Percentiles rank a stretch among this genome's conserved stretches.
phyloP scores from a whole-genome alignment of 192 early-diverging fungal genomes.

The Coemansia javaensis region DNA sequence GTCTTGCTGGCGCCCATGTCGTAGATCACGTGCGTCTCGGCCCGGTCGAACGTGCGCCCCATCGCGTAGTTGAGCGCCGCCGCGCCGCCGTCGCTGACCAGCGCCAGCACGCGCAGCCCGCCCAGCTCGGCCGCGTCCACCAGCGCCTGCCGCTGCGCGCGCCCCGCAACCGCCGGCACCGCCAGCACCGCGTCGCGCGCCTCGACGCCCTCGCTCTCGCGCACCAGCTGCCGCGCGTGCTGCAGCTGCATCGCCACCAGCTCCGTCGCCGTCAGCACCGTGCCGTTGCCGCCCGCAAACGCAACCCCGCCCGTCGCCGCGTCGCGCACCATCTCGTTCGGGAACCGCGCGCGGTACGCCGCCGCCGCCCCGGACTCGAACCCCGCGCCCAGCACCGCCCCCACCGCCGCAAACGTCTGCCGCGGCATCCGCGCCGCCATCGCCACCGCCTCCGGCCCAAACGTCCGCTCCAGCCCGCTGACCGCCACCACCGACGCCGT shows the following conservation, averaged over 20 bases:
- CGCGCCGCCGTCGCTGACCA: conserved; percentile 94
- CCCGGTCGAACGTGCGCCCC: conserved; percentile 58
- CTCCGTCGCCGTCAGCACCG: conserved; percentile 73
- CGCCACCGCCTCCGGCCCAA: conserved; percentile 78
- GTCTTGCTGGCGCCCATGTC: conserved; percentile 98
- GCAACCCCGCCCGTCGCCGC: conserved; percentile 58
- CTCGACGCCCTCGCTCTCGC: conserved; percentile 63
- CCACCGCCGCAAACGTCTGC: conserved; percentile 75
- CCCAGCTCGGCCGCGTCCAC: conserved; percentile 91
- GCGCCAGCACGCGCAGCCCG: conserved; percentile 69
- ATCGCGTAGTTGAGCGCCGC: conserved; percentile 93
- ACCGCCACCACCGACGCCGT: conserved; percentile 79
- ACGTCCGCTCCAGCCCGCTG: conserved; percentile 75
- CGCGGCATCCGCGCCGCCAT: conserved; percentile 55
- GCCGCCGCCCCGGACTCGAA: conserved; percentile 67
- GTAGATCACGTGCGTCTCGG: conserved; percentile 85
- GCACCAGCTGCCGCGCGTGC: conserved; percentile 81
- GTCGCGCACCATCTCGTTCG: conserved; percentile 74
- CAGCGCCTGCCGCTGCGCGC: conserved; percentile 86
- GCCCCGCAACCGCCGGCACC: conserved; percentile 87
- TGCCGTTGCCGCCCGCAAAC: conserved; percentile 58
- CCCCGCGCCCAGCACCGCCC: conserved; percentile 74
- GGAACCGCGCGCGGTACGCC: conserved; percentile 71
- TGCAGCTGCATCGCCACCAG: conserved; percentile 91
- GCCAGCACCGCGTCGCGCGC: conserved; percentile 90